Percentiles rank a stretch among this genome's conserved stretches.
These are phyloP conservation scores for Amesomyces nigricolor DNA, from an alignment of 2,329 filamentous ascomycete species.

Conservation along the genomic window DNA sequence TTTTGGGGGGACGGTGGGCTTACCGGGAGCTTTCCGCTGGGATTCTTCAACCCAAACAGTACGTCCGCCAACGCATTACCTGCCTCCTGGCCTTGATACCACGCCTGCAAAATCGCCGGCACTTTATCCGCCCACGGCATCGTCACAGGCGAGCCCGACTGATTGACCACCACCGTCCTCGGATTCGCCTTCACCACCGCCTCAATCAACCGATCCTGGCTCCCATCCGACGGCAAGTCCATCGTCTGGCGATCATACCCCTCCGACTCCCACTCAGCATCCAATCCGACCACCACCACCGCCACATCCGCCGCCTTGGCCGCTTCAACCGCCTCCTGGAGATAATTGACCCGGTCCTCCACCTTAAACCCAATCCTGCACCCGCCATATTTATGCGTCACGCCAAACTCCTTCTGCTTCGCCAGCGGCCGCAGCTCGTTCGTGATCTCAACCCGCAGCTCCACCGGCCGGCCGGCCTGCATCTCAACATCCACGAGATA, in stretches of 20 bases:
- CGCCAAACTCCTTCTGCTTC: conserved; percentile 52
- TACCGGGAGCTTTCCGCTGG: conserved; percentile 63
- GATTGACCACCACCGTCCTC: conserved; percentile 62
- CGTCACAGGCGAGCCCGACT: conserved; percentile 61
- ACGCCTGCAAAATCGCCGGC: conserved; percentile 63
- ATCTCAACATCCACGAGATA: conserved; percentile 56
- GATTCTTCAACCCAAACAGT: conserved; percentile 57
- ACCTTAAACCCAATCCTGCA: conserved; percentile 68
- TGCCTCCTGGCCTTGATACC: conserved; percentile 66
- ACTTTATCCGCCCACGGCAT: conserved; percentile 65
- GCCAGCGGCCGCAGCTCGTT: conserved; percentile 58
- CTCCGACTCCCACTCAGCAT: conserved; percentile 71
- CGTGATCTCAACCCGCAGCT: conserved; percentile 60
- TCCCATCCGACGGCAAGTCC: conserved; percentile 52
- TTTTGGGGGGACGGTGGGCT: conserved; percentile 11
- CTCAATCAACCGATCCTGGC: conserved; percentile 58
- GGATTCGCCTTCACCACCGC: conserved; percentile 59
- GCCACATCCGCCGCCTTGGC: conserved; percentile 61
- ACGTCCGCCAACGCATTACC: conserved; percentile 64
- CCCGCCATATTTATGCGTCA: conserved; percentile 62
- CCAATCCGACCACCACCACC: conserved; percentile 62
- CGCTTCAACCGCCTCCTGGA: conserved; percentile 59
- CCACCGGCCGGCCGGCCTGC: conserved; percentile 52
- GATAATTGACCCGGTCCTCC: conserved; percentile 54
- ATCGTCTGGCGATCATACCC: conserved; percentile 61